Base-by-base conservation (phyloP, 169 alveolate genomes). In the Theileria luwenshuni region DNA sequence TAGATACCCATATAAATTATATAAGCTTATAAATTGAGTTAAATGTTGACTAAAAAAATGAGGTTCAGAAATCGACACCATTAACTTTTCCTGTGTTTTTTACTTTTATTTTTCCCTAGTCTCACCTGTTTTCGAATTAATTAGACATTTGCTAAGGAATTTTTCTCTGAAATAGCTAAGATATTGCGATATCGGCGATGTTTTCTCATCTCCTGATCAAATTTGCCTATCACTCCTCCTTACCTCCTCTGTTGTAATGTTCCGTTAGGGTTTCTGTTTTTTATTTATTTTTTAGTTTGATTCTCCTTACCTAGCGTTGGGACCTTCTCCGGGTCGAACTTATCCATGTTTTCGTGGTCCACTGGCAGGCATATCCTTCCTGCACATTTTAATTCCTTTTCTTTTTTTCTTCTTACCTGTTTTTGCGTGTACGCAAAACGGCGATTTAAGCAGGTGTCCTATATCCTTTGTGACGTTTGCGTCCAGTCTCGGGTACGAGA, bases 371-470 rank as follows among this genome's bases (percentile, higher is more conserved):
- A 92, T 45, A 92, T 90, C 62, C 94, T 69, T 5, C 93, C 93
- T 87, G 30, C 45, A 38, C 45, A 38, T 10, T 38, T 38, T 38
- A 10, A 38, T 10, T 38, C 45, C 54, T 25, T 63, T 73, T 97
- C 98, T 30, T 97, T 94, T 64, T 92, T 90, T 7, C 45, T 38
- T 10, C 54, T 25, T 63, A 76, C 98, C 98, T 30, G 98, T 94
- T 64, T 92, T 90, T 30, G 92, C 95, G 48, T 94, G 98, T 42
- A 94, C 91, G 69, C 97, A 93, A 84, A 94, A 93, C 32, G 98
- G 98, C 3, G 96, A 84, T 77, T 94, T 94, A 65, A 94, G 83
- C 58, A 94, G 74, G 70, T 94, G 98, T 42, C 93, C 94, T 47
- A 93, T 91, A 61, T 91, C 96, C 76, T 92, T 94, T 47, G 90